These are phyloP conservation scores for Fusarium sp. DNA, from an alignment of 2,329 filamentous ascomycete species.

Conservation along the genomic window DNA sequence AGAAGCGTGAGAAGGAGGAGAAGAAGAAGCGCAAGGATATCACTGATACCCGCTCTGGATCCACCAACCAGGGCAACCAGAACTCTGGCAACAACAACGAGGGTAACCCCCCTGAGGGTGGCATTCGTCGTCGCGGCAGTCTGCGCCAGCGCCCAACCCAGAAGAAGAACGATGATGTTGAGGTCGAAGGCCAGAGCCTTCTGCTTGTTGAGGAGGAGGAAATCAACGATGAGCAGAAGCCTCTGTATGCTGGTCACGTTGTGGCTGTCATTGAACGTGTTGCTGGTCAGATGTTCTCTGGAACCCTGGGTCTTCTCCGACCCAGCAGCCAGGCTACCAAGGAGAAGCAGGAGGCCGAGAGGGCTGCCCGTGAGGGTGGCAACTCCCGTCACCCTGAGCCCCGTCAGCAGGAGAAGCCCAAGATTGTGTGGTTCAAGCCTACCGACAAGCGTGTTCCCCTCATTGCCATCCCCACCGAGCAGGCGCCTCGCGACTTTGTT, in stretches of 20 bases:
- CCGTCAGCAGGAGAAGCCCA: conserved; percentile 91
- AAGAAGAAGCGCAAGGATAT: conserved; percentile 99
- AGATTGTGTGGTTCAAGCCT: conserved; percentile 99
- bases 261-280: conserved; percentile 98
- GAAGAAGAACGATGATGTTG: conserved; percentile 99
- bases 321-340: conserved; percentile 99
- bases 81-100: conserved; percentile 72
- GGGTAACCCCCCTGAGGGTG: conserved; percentile 76
- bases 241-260: conserved; percentile 95
- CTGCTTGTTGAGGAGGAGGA: conserved; percentile 98
- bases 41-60: conserved; percentile 85
- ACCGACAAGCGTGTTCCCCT: conserved; percentile 98
- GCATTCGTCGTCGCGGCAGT: conserved; percentile 92
- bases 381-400: conserved; percentile 79
- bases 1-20: conserved; percentile 99
- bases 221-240: conserved; percentile 98
- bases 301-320: conserved; percentile 90
- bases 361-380: conserved; percentile 86
- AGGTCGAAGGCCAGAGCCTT: conserved; percentile 97
- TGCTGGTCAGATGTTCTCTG: conserved; percentile 98
- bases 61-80: conserved; percentile 78
- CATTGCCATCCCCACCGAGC: conserved; percentile 98
- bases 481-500: conserved; percentile 96
- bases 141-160: conserved; percentile 96
- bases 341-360: conserved; percentile 98